These are phyloP conservation scores for Phytophthora ohioensis DNA, from an alignment of 352 stramenopile genomes.

Conservation along the genomic window DNA sequence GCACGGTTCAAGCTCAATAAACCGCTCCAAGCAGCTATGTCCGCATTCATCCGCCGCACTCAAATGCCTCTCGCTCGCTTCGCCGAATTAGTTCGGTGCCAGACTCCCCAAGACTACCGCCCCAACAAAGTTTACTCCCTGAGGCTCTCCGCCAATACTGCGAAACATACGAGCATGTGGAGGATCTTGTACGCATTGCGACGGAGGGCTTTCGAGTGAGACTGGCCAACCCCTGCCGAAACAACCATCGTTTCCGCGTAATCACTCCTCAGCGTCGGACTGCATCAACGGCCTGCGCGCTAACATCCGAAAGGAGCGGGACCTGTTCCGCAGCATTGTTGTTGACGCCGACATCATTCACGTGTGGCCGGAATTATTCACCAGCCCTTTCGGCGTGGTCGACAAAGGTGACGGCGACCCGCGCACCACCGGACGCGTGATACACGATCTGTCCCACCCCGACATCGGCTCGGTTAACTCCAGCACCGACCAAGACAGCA, in stretches of 20 bases:
- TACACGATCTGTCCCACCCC: conserved; percentile 1
- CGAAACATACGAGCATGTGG: not conserved
- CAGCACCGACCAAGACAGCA: not conserved
- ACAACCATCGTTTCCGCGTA: not conserved
- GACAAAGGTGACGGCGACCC: not conserved
- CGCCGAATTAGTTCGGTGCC: conserved; percentile 1
- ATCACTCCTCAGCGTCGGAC: not conserved
- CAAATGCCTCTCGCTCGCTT: not conserved
- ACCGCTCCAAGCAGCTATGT: not conserved
- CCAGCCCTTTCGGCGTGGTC: conserved; percentile 11
- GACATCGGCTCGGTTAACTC: not conserved
- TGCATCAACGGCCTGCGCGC: not conserved
- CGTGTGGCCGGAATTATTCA: conserved; percentile 6
- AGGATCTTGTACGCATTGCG: not conserved
- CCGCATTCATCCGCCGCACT: not conserved
- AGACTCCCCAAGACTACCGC: not conserved
- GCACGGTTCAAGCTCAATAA: not conserved
- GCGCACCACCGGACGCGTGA: not conserved
- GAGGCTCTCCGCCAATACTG: not conserved
- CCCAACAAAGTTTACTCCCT: conserved; percentile 10
- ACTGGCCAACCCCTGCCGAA: not conserved
- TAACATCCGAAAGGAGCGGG: conserved; percentile 20
- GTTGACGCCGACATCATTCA: conserved; percentile 5
- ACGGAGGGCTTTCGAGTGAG: not conserved
- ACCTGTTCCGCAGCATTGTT: not conserved